Evolutionary conservation across 345 rosid genomes (phyloP), one percentile per base, ranked within the genome.

Genomic region (Streptanthus diversifolius): DNA sequence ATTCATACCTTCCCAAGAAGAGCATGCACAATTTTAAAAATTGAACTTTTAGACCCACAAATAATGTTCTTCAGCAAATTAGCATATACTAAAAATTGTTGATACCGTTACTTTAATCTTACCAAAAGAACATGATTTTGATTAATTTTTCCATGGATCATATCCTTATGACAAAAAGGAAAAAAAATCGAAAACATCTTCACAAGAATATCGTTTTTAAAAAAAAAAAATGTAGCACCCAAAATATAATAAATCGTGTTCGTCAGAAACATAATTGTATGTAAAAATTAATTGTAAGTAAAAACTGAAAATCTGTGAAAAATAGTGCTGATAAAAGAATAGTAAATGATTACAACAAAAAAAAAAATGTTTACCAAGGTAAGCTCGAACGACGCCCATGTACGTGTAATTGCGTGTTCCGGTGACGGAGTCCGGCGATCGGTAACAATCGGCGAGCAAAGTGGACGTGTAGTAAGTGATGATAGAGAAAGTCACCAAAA

Each of bases 391-490:
- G 24, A 79, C 95, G 56, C 77, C 95, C 96, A 87, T 89, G 89
- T 93, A 93, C 8, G 85, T 86, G 63, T 93, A 89, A 76, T 88
- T 93, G 57, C 98, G 71, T 37, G 75, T 78, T 18, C 97, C 98
- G 51, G 88, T 72, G 79, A 81, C 59, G 3, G 91, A 78, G 47
- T 86, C 92, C 14, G 92, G 90, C 5, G 85, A 73, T 8, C 96
- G 79, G 80, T 93, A 90, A 61, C 80, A 79, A 64, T 85, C 96
- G 30, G 89, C 85, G 8, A 90, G 95, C 30, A 90, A 79, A 39
- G 87, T 78, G 30, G 95, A 89, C 1, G 97, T 89, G 84, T 82
- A 89, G 29, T 82, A 89, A 49, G 97, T 90, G 78, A 93, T 79
- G 71, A 85, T 32, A 0, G 95, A 85, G 76, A 93, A 93, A 2